Evolutionary conservation across 2,329 filamentous ascomycete species (phyloP).

Genomic region (Colletotrichum lini): DNA sequence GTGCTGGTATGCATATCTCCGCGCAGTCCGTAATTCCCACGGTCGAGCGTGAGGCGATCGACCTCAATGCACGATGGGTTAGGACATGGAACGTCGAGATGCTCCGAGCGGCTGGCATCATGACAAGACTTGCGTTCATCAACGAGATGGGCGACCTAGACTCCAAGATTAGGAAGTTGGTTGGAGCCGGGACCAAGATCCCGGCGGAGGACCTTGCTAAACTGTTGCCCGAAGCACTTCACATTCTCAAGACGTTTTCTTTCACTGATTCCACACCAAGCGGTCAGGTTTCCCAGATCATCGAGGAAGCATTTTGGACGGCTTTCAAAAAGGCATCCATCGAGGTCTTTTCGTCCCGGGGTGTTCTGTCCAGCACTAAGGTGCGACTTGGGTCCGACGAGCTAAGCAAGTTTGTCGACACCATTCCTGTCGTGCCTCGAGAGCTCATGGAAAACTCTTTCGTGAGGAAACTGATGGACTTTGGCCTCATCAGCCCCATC

Average conservation of each 20-base stretch:
- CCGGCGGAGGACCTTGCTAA: constrained; percentile 74
- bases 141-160: constrained; percentile 88
- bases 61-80: constrained; percentile 95
- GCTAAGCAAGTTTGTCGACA: constrained; percentile 81
- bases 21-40: constrained; percentile 97
- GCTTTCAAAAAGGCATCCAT: constrained; percentile 86
- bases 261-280: constrained; percentile 93
- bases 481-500: constrained; percentile 88
- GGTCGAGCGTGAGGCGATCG: constrained; percentile 96
- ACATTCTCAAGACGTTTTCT: constrained; percentile 89
- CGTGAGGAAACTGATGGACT: constrained; percentile 84
- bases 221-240: constrained; percentile 83
- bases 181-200: constrained; percentile 65
- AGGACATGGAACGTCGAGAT: constrained; percentile 97
- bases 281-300: constrained; percentile 83
- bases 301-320: constrained; percentile 97
- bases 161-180: constrained; percentile 67
- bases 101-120: constrained; percentile 89
- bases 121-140: constrained; percentile 88
- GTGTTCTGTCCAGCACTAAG: constrained; percentile 86
- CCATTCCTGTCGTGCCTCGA: constrained; percentile 88
- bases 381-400: constrained; percentile 83
- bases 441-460: constrained; percentile 82
- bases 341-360: constrained; percentile 89
- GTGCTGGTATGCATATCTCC: constrained; percentile 92